Conservation (phyloP, 2,329 filamentous ascomycete genomes). For the Curvularia sp. region DNA sequence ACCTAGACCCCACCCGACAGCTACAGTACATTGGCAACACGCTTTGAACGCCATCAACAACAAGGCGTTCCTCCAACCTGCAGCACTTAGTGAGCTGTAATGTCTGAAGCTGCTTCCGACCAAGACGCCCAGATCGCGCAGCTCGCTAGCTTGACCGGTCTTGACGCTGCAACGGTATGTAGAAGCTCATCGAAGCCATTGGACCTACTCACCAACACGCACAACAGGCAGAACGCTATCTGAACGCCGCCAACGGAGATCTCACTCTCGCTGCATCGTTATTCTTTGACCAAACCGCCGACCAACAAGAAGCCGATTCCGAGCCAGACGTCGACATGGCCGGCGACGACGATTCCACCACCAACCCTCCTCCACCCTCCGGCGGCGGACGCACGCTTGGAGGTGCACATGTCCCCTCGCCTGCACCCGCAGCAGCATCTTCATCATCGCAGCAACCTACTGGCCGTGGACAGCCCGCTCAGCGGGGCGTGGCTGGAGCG, state of each 20-base stretch:
- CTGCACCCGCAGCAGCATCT: conserved; percentile 26
- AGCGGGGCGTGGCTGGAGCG: conserved; percentile 42
- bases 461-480: conserved; percentile 37
- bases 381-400: conserved; percentile 49
- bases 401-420: conserved; percentile 45
- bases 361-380: conserved; percentile 33
- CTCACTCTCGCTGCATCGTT: conserved; percentile 55
- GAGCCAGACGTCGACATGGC: conserved; percentile 46
- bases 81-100: conserved; percentile 20
- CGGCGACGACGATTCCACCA: conserved; percentile 38
- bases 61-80: conserved; percentile 8
- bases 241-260: conserved; percentile 56
- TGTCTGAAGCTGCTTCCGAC: conserved; percentile 44
- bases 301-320: conserved; percentile 28
- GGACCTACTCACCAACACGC: conserved; percentile 34
- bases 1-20: conserved; percentile 12
- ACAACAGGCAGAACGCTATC: conserved; percentile 54
- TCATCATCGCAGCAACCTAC: conserved; percentile 25
- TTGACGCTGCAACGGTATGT: conserved; percentile 44
- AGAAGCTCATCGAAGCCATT: conserved; percentile 39
- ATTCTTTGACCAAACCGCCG: conserved; percentile 52
- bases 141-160: conserved; percentile 47
- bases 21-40: conserved; percentile 9
- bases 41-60: conserved; percentile 13
- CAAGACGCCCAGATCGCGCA: conserved; percentile 48